Percentiles rank a stretch among this genome's conserved stretches.
phyloP scores from a whole-genome alignment of 1,139 yeast species.

The Nematodospora anomalae region DNA sequence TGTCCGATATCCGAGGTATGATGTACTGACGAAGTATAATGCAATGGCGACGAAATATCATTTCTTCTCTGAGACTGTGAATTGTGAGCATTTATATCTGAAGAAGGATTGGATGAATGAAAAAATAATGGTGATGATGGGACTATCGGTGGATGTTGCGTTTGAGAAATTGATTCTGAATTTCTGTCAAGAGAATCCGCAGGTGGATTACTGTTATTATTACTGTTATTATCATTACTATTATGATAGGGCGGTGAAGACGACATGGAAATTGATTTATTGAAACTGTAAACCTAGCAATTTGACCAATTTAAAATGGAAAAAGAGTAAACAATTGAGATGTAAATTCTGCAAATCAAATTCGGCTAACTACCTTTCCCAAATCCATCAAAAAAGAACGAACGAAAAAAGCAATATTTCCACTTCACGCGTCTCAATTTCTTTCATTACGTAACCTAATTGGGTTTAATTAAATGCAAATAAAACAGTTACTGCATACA shows the following conservation, averaged over 20 bases:
- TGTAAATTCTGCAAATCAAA: background rate
- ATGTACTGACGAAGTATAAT: constrained; percentile 44
- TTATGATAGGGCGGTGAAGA: constrained; percentile 33
- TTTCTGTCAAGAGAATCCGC: constrained; percentile 18
- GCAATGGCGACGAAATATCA: constrained; percentile 47
- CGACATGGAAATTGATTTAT: constrained; percentile 20
- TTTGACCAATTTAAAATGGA: background rate
- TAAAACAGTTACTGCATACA: background rate
- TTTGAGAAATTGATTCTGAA: constrained; percentile 36
- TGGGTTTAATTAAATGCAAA: constrained; percentile 22
- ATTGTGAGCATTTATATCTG: constrained; percentile 27
- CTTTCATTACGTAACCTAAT: constrained; percentile 24
- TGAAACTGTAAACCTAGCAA: background rate
- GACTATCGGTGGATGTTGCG: constrained; percentile 42
- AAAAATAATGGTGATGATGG: constrained; percentile 71
- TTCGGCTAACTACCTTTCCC: too few species aligned
- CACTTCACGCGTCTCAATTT: constrained; percentile 10
- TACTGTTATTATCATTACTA: constrained; percentile 16
- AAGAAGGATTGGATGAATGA: constrained; percentile 49
- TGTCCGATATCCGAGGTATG: constrained; percentile 32
- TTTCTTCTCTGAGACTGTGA: constrained; percentile 15
- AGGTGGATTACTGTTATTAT: constrained; percentile 5
- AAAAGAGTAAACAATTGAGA: background rate
- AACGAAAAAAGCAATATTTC: constrained; percentile 12
- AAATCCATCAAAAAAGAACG: too few species aligned